A percentile compares a stretch with the other conserved stretches of the same genome.
Conservation (phyloP, 1,284 basidiomycete species). For the Lignosus rhinocerotis region DNA sequence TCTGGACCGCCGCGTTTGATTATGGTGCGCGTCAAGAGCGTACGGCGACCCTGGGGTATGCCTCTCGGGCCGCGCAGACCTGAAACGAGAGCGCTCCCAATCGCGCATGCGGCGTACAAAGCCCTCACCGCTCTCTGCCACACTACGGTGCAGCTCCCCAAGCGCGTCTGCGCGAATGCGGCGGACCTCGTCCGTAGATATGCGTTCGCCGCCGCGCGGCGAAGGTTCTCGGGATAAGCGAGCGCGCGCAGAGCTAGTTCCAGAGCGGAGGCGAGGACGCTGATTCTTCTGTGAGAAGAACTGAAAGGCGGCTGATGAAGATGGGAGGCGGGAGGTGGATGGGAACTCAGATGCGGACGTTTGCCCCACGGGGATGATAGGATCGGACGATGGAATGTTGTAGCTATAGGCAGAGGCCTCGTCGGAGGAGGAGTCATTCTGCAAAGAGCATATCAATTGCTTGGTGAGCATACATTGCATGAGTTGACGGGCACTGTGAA, state of each 20-base stretch:
- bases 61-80: conserved; percentile 32
- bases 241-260: conserved; percentile 5
- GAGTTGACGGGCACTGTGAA: not conserved
- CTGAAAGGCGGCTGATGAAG: conserved; percentile 61
- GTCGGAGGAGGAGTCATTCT: conserved; percentile 14
- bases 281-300: conserved; percentile 41
- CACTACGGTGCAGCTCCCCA: conserved; percentile 59
- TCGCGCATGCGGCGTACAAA: conserved; percentile 73
- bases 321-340: conserved; percentile 41
- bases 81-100: conserved; percentile 54
- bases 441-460: not conserved
- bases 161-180: conserved; percentile 62
- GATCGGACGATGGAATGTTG: conserved; percentile 2
- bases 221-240: conserved; percentile 11
- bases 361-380: conserved; percentile 22
- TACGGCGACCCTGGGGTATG: not conserved
- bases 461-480: not conserved
- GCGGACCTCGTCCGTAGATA: conserved; percentile 39
- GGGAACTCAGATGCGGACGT: conserved; percentile 30
- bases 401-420: conserved; percentile 7
- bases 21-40: conserved; percentile 5
- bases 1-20: conserved; percentile 3
- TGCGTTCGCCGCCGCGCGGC: conserved; percentile 16
- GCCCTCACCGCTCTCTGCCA: conserved; percentile 62
- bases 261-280: conserved; percentile 10